These are phyloP conservation scores for Pyricularia sp. DNA, from an alignment of 2,329 filamentous ascomycete species.

Conservation along the genomic window DNA sequence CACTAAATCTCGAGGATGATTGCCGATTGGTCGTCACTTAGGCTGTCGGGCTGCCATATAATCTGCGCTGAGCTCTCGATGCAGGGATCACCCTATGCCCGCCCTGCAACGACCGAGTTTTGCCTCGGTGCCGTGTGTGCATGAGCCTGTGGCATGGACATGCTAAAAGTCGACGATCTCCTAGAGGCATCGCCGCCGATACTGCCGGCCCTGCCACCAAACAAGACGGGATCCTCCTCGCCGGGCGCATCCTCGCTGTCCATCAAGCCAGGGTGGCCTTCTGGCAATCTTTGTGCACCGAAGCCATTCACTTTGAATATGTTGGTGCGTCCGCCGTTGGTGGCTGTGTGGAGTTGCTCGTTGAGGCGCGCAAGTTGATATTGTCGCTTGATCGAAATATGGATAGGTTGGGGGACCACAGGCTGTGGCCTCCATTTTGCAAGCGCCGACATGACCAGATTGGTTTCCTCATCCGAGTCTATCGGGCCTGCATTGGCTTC, in stretches of 20 bases:
- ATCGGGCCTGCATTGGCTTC: conserved; percentile 72
- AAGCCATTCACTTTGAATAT: conserved; percentile 53
- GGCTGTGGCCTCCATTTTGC: conserved; percentile 70
- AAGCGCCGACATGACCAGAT: conserved; percentile 76
- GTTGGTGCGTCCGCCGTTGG: conserved; percentile 55
- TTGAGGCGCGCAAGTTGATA: conserved; percentile 55
- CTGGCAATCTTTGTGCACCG: conserved; percentile 44
- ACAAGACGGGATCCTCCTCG: conserved; percentile 37
- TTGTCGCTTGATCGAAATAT: conserved; percentile 51
- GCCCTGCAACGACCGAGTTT: conserved; percentile 33
- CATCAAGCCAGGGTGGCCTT: conserved; percentile 38
- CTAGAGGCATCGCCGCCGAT: conserved; percentile 22
- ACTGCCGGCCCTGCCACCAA: conserved; percentile 18
- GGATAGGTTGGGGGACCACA: conserved; percentile 56
- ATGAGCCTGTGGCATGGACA: conserved; percentile 22
- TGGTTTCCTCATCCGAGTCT: conserved; percentile 91
- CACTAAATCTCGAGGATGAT: too few relatives aligned
- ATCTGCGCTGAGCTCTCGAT: background rate
- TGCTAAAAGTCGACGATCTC: conserved; percentile 36
- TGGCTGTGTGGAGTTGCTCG: conserved; percentile 57
- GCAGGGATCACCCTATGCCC: conserved; percentile 26
- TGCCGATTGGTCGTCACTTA: too few relatives aligned
- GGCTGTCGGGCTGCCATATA: too few relatives aligned
- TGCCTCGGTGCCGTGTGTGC: conserved; percentile 23
- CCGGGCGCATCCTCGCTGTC: conserved; percentile 46